Conservation (phyloP, 805 yeast species). For the Grigorovia transvaalensis region DNA sequence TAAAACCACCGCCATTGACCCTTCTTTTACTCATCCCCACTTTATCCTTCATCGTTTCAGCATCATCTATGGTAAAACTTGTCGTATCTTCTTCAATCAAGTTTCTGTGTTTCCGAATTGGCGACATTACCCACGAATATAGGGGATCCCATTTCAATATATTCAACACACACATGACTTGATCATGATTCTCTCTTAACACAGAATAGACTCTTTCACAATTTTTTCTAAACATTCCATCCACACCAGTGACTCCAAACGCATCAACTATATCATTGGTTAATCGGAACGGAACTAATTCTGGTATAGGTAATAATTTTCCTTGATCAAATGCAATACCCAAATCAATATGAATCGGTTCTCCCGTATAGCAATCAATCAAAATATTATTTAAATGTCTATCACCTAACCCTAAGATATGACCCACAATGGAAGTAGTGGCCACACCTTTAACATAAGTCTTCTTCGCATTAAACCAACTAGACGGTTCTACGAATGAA, state of each 20-base stretch:
- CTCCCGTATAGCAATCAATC: conserved; percentile 73
- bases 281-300: conserved; percentile 83
- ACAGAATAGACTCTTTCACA: conserved; percentile 67
- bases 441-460: conserved; percentile 72
- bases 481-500: conserved; percentile 52
- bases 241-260: conserved; percentile 76
- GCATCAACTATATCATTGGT: conserved; percentile 90
- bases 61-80: background rate
- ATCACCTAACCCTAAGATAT: conserved; percentile 87
- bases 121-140: conserved; percentile 84
- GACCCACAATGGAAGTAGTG: conserved; percentile 75
- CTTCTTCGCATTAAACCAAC: conserved; percentile 62
- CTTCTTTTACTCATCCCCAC: background rate
- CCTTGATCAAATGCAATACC: conserved; percentile 98
- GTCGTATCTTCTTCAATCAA: conserved; percentile 18
- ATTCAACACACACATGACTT: conserved; percentile 71
- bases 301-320: conserved; percentile 72
- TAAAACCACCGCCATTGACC: background rate
- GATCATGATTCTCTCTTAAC: conserved; percentile 52
- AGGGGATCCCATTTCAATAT: conserved; percentile 88
- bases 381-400: conserved; percentile 86
- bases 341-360: conserved; percentile 89
- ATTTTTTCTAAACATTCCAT: conserved; percentile 63
- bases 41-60: too few species aligned
- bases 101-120: conserved; percentile 44